A percentile compares a stretch with the other conserved stretches of the same genome.
Conservation (phyloP, 495 filamentous ascomycete genomes). For the Neurospora terricola region DNA sequence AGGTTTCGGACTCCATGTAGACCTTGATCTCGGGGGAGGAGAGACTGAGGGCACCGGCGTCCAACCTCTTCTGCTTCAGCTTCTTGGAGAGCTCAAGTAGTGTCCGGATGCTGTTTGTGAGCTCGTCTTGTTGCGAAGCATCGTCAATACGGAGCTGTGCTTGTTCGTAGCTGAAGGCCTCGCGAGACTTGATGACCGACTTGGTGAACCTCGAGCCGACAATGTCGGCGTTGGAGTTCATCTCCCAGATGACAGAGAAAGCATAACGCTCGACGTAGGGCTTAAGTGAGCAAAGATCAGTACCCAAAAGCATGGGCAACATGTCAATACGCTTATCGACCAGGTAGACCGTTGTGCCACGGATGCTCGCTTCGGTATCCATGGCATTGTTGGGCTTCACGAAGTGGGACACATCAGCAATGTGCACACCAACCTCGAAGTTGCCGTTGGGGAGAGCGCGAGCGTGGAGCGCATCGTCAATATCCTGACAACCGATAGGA, state of each 20-base stretch:
- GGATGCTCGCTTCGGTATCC: constrained; percentile 86
- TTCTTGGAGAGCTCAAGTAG: constrained; percentile 86
- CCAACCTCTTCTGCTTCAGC: constrained; percentile 89
- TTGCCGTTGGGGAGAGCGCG: constrained; percentile 81
- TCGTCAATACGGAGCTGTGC: constrained; percentile 93
- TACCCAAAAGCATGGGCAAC: constrained; percentile 91
- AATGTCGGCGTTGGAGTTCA: constrained; percentile 75
- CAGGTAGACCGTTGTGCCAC: constrained; percentile 93
- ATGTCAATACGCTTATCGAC: constrained; percentile 99
- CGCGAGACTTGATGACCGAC: constrained; percentile 94
- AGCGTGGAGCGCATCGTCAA: constrained; percentile 94
- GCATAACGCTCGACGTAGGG: constrained; percentile 96
- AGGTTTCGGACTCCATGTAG: constrained; percentile 87
- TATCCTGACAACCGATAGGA: constrained; percentile 91
- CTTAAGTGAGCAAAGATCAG: constrained; percentile 92
- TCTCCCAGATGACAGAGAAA: constrained; percentile 91
- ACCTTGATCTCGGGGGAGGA: constrained; percentile 93
- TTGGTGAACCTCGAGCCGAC: constrained; percentile 80
- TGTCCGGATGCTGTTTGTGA: constrained; percentile 83
- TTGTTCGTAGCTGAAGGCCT: constrained; percentile 96
- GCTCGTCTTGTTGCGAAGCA: constrained; percentile 67
- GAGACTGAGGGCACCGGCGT: constrained; percentile 87
- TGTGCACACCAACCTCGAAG: constrained; percentile 95
- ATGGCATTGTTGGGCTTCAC: constrained; percentile 96
- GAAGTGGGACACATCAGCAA: constrained; percentile 96